Evolutionary conservation across 2,329 filamentous ascomycete species (phyloP), one percentile per base, ranked within the genome.

Genomic region (Myriosclerotinia scirpicola): DNA sequence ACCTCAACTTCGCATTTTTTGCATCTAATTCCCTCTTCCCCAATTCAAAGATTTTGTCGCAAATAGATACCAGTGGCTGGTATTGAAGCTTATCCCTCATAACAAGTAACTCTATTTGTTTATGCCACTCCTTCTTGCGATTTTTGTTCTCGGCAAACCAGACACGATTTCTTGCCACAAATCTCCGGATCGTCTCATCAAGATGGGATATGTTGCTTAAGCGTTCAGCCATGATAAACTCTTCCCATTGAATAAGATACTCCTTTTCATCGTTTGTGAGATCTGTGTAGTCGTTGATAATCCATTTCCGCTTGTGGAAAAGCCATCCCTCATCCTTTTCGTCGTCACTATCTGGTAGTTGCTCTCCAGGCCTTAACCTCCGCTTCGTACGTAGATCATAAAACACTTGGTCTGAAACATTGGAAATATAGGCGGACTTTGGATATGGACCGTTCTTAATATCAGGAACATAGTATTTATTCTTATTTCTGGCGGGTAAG

Each of bases 321-420:
- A 75, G 67, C 75, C 75, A 77, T n/a, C 40, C 52, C 53, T 76
- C 72, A 40, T 75, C 74, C 17, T 70, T 72, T 36, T 76, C 75
- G 38, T 75, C 73, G 22, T 75, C 75, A 40, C 72, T 75, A 54
- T 70, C 67, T 17, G 71, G 68, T 14, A 76, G 63, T 22, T 70
- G 69, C 46, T 76, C 74, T 22, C 73, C 75, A 44, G 73, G 67
- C 9, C 65, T 14, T 6, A 76, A 64, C 6, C 69, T n/a, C 42
- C 69, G 70, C 54, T 73, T 76, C 0, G 73, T 73, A 12, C 71
- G 66, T 0, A 71, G 70, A 66, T 76, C 69, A 64, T 73, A 76
- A 8, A 76, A 67, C 20, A 50, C 30, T 6, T 73, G 73, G 22
- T 69, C 70, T 11, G 60, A 50, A 1, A 70, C 71, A 17, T 68